Base-by-base conservation (phyloP, 177 flowering plant genomes). In the Vitis hybrid region DNA sequence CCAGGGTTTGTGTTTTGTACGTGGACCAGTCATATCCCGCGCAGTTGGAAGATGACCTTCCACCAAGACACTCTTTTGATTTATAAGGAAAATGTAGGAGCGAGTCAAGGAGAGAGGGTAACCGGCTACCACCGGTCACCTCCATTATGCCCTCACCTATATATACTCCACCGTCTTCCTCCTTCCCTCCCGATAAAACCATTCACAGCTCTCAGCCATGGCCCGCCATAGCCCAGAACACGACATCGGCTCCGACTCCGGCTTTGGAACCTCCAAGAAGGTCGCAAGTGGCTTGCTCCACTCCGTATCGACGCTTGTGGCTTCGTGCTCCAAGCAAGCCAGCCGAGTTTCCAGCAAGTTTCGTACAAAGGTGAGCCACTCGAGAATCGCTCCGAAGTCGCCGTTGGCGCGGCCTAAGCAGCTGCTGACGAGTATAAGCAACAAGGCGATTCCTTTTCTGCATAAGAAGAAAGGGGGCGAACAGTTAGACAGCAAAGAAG, bases 301-400 rank as follows among this genome's bases (percentile, higher is more conserved):
- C 9, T 69, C 85, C 4, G 76, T 81, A 13, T 74, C 85, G n/a
- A 73, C 81, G 11, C 61, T 88, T 6, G 51, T 82, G 38, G 77
- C 82, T 47, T 70, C 81, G 0, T 86, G 83, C 57, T 76, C 85
- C 67, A 85, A 82, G 69, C 88, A 82, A 18, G 81, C 79, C 4
- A 38, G 59, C 38, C 75, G 68, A 14, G 49, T 72, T 3, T 62
- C 77, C 4, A 71, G 56, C 62, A 81, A 75, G 73, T 38, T 73
- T 24, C 13, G 19, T 15, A 11, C 2, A 11, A 33, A 44, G 14
- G 38, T 14, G 1, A 66, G 3, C 63, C 10, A 17, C 49, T 6
- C 6, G 2, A 51, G 12, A 4, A 28, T 2, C 65, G 15, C 51
- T 2, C 56, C 67, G 22, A 57, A n/a, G 3, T 57, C 77, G 47